Evolutionary conservation across 2,329 filamentous ascomycete genomes (phyloP), one percentile per base, ranked within the genome.

Genomic region (Fusarium scirpi): DNA sequence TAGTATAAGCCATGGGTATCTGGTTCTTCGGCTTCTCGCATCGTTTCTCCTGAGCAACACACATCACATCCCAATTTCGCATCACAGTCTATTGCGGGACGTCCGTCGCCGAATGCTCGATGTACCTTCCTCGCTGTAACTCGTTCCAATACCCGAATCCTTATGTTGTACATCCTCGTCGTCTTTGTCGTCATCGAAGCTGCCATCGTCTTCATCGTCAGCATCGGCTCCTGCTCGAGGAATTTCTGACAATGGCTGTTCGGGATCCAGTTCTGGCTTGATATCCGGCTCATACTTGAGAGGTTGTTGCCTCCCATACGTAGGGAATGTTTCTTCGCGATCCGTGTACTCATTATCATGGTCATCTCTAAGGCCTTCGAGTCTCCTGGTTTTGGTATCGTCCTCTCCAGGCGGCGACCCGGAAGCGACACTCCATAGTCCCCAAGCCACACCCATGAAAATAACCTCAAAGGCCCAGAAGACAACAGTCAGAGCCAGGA

Each of bases 401-500:
- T 29, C 46, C 8, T 58, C 58, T 24, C 30, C 62, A 20, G 71
- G 58, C 6, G 62, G 11, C 30, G 69, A 55, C 24, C 68, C 67
- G 13, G 66, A 78, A 34, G 82, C 82, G 11, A 78, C 83, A 22
- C 56, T 76, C 76, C 71, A 92, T 73, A 86, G 47, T 3, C 86
- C 78, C 91, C 93, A 97, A 0, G 87, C 90, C 1, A 90, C 40
- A 2, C 85, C 83, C 78, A 92, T 87, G 44, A 90, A 91, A 1
- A 89, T 69, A 74, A 97, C 85, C 76, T 95, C 94, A 15, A 89
- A 88, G 2, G 83, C 77, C 94, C 94, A 98, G 80, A 98, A 98
- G 1, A 88, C 72, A 1, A 83, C 79, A 0, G 90, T 92, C 74
- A 94, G 92, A 1, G 90, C 75, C 1, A 92, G 55, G 62, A 94